phyloP scores from a whole-genome alignment of 306 rosid genomes.

The Trifolium dubium region DNA sequence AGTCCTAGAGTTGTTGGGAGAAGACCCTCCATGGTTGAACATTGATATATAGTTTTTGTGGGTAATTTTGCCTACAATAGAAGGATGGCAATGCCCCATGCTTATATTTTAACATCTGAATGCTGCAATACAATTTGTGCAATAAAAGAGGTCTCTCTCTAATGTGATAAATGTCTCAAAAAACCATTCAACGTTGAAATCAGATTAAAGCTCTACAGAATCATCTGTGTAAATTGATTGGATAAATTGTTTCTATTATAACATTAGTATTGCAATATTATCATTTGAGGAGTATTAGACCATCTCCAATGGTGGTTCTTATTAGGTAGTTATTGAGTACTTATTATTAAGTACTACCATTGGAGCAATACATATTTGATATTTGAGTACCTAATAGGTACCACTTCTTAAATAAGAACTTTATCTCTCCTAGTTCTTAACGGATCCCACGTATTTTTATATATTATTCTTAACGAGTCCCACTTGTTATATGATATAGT shows the following conservation, averaged over 20 bases:
- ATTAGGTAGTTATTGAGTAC: too few species aligned
- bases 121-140: background rate
- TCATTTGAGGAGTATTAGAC: background rate
- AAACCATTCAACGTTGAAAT: background rate
- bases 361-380: too few species aligned
- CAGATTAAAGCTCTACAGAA: background rate
- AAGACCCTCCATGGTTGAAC: slow-evolving; percentile 49
- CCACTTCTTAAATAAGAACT: too few species aligned
- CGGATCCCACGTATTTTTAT: too few species aligned
- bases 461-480: too few species aligned
- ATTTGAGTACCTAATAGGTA: too few species aligned
- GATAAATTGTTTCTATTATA: background rate
- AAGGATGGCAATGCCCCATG: slow-evolving; percentile 31
- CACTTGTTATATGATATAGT: too few species aligned
- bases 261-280: too few species aligned
- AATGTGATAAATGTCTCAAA: background rate
- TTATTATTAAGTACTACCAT: too few species aligned
- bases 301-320: too few species aligned
- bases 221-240: background rate
- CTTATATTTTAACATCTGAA: slow-evolving; percentile 32
- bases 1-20: slow-evolving; percentile 34
- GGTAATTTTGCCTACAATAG: background rate
- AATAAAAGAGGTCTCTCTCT: background rate
- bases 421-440: too few species aligned
- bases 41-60: background rate